phyloP scores from a whole-genome alignment of 2,329 filamentous ascomycete species.

The Cytospora piceae region DNA sequence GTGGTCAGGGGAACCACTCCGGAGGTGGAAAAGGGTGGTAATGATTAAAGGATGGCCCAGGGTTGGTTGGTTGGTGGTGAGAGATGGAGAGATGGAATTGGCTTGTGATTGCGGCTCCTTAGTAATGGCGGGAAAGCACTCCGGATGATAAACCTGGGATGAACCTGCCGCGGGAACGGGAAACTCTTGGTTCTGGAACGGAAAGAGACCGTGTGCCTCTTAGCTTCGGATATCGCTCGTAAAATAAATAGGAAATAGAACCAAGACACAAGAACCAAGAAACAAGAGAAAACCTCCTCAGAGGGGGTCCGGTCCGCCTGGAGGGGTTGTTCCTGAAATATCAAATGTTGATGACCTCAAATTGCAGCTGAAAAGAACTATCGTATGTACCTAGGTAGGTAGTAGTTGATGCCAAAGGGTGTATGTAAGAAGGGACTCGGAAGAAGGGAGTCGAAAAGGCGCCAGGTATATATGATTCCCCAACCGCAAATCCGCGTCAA shows the following conservation, averaged over 20 bases:
- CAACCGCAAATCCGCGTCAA: not conserved
- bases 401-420: too few species aligned
- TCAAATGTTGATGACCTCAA: too few species aligned
- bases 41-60: not conserved
- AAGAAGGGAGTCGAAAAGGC: not conserved
- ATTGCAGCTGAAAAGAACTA: too few species aligned
- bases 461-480: not conserved
- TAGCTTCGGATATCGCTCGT: not conserved
- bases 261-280: too few species aligned
- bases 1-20: not conserved
- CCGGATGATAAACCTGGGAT: not conserved
- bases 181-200: too few species aligned
- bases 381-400: too few species aligned
- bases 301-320: too few species aligned
- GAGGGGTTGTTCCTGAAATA: too few species aligned
- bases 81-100: not conserved
- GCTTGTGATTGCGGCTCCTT: constrained; percentile 1
- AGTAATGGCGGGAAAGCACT: not conserved
- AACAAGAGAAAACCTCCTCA: too few species aligned
- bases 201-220: not conserved
- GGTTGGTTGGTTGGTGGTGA: not conserved
- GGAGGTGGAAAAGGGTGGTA: not conserved
- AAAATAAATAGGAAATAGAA: not conserved
- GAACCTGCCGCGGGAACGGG: not conserved
- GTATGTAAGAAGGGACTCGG: too few species aligned